These are phyloP conservation scores for Alternaria metachromatica DNA, from an alignment of 2,329 filamentous ascomycete species.

Conservation along the genomic window DNA sequence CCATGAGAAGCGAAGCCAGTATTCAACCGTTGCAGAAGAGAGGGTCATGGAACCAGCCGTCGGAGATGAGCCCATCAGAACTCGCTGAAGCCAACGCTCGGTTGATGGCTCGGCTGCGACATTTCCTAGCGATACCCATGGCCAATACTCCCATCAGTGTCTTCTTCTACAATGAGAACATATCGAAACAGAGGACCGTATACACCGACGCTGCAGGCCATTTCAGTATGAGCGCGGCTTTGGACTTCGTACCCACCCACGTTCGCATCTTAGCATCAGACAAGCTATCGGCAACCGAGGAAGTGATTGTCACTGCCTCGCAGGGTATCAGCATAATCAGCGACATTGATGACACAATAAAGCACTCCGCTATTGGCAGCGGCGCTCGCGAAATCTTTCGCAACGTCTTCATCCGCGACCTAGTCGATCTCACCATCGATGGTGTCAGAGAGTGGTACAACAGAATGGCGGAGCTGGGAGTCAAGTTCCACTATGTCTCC, in stretches of 20 bases:
- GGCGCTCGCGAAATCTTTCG: slow-evolving; percentile 95
- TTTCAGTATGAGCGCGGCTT: slow-evolving; percentile 77
- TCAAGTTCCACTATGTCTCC: slow-evolving; percentile 95
- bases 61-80: slow-evolving; percentile 77
- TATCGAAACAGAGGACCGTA: slow-evolving; percentile 83
- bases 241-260: slow-evolving; percentile 91
- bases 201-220: slow-evolving; percentile 89
- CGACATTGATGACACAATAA: slow-evolving; percentile 97
- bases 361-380: slow-evolving; percentile 86
- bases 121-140: slow-evolving; percentile 87
- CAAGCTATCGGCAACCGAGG: slow-evolving; percentile 78
- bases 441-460: slow-evolving; percentile 92
- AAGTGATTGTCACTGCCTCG: slow-evolving; percentile 77
- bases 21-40: slow-evolving; percentile 55
- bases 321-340: slow-evolving; percentile 90
- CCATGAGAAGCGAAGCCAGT: slow-evolving; percentile 33
- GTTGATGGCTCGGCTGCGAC: slow-evolving; percentile 83
- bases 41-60: slow-evolving; percentile 57
- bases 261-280: slow-evolving; percentile 87
- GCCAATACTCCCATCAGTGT: slow-evolving; percentile 81
- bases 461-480: slow-evolving; percentile 76
- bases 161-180: slow-evolving; percentile 90
- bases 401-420: slow-evolving; percentile 90
- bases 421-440: slow-evolving; percentile 80
- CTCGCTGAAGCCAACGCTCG: slow-evolving; percentile 81